Evolutionary conservation across 2,329 filamentous ascomycete species (phyloP).

Genomic region (Sporothrix protearum): DNA sequence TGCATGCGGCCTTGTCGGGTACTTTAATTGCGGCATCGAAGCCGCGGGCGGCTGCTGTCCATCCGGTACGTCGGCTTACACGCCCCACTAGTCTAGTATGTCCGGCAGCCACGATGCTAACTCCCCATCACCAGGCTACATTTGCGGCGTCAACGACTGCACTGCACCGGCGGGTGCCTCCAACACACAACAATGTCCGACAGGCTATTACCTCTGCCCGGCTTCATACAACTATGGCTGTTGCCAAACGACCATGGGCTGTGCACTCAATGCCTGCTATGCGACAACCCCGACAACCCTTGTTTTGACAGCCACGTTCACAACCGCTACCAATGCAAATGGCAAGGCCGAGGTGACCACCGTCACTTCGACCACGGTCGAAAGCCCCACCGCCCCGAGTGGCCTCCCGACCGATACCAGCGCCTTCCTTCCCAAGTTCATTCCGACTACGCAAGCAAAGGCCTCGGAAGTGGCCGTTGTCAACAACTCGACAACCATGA

Average conservation of each 20-base stretch:
- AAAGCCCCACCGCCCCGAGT: slow-evolving; percentile 39
- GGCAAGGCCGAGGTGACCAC: slow-evolving; percentile 41
- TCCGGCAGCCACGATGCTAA: not conserved
- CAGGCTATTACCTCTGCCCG: slow-evolving; percentile 48
- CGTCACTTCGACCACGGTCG: slow-evolving; percentile 40
- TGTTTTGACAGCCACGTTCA: slow-evolving; percentile 44
- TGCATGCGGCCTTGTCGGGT: slow-evolving; percentile 37
- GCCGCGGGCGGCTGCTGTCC: slow-evolving; percentile 38
- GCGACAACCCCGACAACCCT: slow-evolving; percentile 45
- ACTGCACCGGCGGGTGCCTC: slow-evolving; percentile 43
- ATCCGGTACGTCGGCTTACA: slow-evolving; percentile 12
- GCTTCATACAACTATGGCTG: slow-evolving; percentile 51
- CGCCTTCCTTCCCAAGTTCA: slow-evolving; percentile 41
- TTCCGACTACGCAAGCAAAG: slow-evolving; percentile 46
- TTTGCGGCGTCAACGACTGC: slow-evolving; percentile 44
- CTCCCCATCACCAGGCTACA: slow-evolving; percentile 34
- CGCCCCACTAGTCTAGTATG: not conserved
- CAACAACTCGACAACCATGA: slow-evolving; percentile 17
- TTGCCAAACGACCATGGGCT: slow-evolving; percentile 49
- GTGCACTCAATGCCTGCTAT: slow-evolving; percentile 48
- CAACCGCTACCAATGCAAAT: slow-evolving; percentile 41
- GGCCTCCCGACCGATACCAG: slow-evolving; percentile 30
- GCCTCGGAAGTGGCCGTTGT: slow-evolving; percentile 34
- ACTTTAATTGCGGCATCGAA: slow-evolving; percentile 41
- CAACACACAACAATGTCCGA: slow-evolving; percentile 42